Percentiles rank a stretch among this genome's conserved stretches.
Conservation (phyloP, 345 rosid species). For the Microthlaspi erraticum region DNA sequence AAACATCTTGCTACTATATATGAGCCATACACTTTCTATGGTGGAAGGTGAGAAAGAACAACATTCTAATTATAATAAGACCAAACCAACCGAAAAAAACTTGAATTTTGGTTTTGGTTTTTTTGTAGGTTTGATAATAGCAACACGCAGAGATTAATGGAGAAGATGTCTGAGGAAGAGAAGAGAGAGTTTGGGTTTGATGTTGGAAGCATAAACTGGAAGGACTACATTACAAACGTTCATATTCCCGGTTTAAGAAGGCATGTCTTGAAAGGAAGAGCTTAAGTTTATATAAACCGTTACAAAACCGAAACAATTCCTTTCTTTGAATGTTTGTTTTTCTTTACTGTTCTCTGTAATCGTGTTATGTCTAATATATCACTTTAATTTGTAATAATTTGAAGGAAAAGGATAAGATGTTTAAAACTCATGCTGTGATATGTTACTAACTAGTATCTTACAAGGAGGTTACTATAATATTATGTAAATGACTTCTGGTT, state of each 20-base stretch:
- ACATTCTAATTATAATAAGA: background rate
- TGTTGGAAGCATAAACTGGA: slow-evolving; percentile 73
- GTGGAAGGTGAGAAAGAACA: slow-evolving; percentile 66
- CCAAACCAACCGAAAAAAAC: background rate
- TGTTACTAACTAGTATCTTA: too few species aligned
- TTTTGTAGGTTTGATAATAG: slow-evolving; percentile 68
- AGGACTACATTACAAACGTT: slow-evolving; percentile 63
- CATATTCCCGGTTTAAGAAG: slow-evolving; percentile 80
- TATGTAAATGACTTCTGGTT: too few species aligned
- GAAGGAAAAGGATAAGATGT: background rate
- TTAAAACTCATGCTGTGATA: too few species aligned
- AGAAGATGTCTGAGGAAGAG: slow-evolving; percentile 79
- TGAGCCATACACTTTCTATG: slow-evolving; percentile 86
- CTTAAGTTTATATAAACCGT: slow-evolving; percentile 25
- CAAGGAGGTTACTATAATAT: too few species aligned
- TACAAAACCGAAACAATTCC: slow-evolving; percentile 22
- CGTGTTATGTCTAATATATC: slow-evolving; percentile 29
- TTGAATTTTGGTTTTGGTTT: slow-evolving; percentile 2
- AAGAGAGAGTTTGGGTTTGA: slow-evolving; percentile 72
- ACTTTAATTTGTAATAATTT: slow-evolving; percentile 36
- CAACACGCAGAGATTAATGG: slow-evolving; percentile 75
- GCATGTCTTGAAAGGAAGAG: slow-evolving; percentile 66
- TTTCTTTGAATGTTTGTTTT: slow-evolving; percentile 14
- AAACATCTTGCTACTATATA: slow-evolving; percentile 80
- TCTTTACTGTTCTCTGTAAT: background rate